Conservation (phyloP, 2,329 filamentous ascomycete species). For the Bretziella fagacearum region DNA sequence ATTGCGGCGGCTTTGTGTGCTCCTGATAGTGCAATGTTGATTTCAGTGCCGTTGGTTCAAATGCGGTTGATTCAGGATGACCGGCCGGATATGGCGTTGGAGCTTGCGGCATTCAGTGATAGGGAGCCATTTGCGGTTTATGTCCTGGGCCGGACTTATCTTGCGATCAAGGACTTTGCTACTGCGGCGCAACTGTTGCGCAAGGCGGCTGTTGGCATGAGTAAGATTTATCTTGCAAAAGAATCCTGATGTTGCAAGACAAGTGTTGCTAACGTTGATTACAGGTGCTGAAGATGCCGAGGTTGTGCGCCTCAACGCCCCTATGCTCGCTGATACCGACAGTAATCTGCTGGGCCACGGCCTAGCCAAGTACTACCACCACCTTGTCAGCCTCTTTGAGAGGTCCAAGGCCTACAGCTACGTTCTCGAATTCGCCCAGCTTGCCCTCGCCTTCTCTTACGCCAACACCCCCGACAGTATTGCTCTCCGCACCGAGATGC, state of each 20-base stretch:
- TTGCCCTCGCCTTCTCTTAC: conserved; percentile 50
- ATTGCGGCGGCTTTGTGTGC: conserved; percentile 50
- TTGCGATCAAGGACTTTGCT: conserved; percentile 57
- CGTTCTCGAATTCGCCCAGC: conserved; percentile 66
- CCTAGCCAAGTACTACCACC: conserved; percentile 68
- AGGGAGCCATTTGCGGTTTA: conserved; percentile 54
- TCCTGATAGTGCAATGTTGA: conserved; percentile 47
- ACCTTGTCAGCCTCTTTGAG: conserved; percentile 72
- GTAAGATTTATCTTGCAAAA: conserved; percentile 36
- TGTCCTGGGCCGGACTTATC: conserved; percentile 62
- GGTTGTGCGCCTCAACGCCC: conserved; percentile 23
- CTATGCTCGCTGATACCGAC: conserved; percentile 22
- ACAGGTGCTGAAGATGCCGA: conserved; percentile 31
- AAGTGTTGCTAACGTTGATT: conserved; percentile 17
- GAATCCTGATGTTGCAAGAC: background rate
- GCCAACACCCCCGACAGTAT: conserved; percentile 16
- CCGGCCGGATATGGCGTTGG: conserved; percentile 41
- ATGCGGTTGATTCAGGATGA: conserved; percentile 43
- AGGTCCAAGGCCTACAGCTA: conserved; percentile 58
- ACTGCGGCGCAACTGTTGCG: conserved; percentile 61
- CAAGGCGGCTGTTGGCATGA: conserved; percentile 66
- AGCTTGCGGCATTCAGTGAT: conserved; percentile 38
- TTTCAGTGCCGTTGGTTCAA: conserved; percentile 43
- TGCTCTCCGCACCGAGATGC: conserved; percentile 44
- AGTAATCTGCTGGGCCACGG: conserved; percentile 56